Conservation (phyloP, 2,329 filamentous ascomycete genomes). For the Trichoderma arundinaceum region DNA sequence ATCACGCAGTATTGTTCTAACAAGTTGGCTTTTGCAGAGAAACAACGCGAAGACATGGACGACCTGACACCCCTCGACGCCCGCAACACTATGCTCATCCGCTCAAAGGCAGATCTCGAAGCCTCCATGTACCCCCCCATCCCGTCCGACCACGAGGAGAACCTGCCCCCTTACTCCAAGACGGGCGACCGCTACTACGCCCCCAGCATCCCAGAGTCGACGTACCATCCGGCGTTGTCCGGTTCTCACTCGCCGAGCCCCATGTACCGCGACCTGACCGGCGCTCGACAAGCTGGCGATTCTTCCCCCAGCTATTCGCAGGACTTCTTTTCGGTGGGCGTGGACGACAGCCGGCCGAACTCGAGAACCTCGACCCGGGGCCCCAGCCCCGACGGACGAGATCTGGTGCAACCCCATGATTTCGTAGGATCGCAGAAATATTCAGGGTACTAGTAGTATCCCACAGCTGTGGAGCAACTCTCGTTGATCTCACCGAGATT, state of each 20-base stretch:
- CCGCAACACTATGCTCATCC: slow-evolving; percentile 82
- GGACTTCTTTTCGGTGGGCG: slow-evolving; percentile 49
- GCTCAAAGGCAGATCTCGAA: slow-evolving; percentile 44
- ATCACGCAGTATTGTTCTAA: slow-evolving; percentile 28
- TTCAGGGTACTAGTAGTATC: neutral
- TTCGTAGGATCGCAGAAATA: slow-evolving; percentile 22
- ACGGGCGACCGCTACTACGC: slow-evolving; percentile 45
- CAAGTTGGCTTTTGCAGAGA: slow-evolving; percentile 60
- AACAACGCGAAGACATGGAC: slow-evolving; percentile 76
- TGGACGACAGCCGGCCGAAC: slow-evolving; percentile 35
- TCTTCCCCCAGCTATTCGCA: slow-evolving; percentile 49
- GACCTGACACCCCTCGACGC: slow-evolving; percentile 85
- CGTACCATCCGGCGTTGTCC: slow-evolving; percentile 2
- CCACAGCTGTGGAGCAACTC: neutral
- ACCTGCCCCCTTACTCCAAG: slow-evolving; percentile 41
- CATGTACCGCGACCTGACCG: slow-evolving; percentile 21
- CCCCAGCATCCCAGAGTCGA: slow-evolving; percentile 34
- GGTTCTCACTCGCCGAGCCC: neutral
- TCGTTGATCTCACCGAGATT: neutral
- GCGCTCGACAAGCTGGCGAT: slow-evolving; percentile 33
- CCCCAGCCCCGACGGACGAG: neutral
- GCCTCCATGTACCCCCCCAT: slow-evolving; percentile 51
- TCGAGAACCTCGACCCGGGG: slow-evolving; percentile 15
- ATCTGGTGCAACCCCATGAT: slow-evolving; percentile 12
- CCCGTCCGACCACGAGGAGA: slow-evolving; percentile 47